Evolutionary conservation across 495 filamentous ascomycete species (phyloP).

Genomic region (Thozetella sp.): DNA sequence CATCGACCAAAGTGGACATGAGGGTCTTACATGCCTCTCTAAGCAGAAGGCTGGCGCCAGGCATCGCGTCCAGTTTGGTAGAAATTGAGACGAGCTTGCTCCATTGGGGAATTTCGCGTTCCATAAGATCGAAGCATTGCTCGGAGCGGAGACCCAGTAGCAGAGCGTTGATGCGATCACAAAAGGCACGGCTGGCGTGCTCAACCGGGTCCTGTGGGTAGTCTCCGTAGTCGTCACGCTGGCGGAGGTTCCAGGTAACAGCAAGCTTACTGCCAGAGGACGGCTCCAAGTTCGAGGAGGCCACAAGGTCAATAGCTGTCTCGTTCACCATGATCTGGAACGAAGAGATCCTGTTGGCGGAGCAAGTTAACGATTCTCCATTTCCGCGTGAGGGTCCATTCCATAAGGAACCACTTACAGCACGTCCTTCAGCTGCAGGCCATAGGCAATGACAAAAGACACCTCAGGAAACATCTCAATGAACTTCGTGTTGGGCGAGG

Average conservation of each 20-base stretch:
- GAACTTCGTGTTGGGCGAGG: slow-evolving; percentile 39
- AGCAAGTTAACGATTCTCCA: background rate
- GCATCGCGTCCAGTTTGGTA: background rate
- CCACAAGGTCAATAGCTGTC: slow-evolving; percentile 67
- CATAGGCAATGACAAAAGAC: slow-evolving; percentile 40
- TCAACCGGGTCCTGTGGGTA: slow-evolving; percentile 28
- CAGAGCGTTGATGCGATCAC: slow-evolving; percentile 19
- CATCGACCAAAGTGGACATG: slow-evolving; percentile 10
- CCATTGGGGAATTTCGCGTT: slow-evolving; percentile 15
- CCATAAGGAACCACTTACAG: no score
- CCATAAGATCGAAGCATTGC: slow-evolving; percentile 12
- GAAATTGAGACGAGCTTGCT: background rate
- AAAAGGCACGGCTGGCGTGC: slow-evolving; percentile 22
- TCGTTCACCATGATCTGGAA: slow-evolving; percentile 48
- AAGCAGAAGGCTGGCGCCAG: slow-evolving; percentile 40
- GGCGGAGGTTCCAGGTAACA: slow-evolving; percentile 19
- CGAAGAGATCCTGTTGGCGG: slow-evolving; percentile 16
- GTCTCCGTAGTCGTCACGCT: slow-evolving; percentile 30
- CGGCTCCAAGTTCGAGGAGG: slow-evolving; percentile 11
- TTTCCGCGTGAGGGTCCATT: background rate
- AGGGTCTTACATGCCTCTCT: slow-evolving; percentile 33
- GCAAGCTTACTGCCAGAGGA: background rate
- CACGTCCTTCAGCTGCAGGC: slow-evolving; percentile 30
- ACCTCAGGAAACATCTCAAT: slow-evolving; percentile 46
- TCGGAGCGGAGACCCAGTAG: slow-evolving; percentile 15